phyloP scores from a whole-genome alignment of 2,329 filamentous ascomycete species.

The Penicillium sp. region DNA sequence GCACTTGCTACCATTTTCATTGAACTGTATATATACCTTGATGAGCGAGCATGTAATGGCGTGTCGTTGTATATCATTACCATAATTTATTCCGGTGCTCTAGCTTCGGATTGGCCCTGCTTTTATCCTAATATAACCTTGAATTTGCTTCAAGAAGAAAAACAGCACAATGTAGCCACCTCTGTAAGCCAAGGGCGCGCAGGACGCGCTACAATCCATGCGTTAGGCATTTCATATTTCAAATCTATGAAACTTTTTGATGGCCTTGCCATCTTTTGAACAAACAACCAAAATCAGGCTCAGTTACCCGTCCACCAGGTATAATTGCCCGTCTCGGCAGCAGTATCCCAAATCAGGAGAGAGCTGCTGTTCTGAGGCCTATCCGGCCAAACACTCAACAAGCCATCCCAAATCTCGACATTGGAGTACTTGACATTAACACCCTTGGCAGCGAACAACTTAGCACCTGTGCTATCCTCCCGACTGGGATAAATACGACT shows the following conservation, averaged over 20 bases:
- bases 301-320: constrained; percentile 17
- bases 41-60: constrained; percentile 4
- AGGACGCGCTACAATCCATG: not conserved
- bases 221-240: not conserved
- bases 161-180: not conserved
- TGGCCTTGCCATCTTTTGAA: not conserved
- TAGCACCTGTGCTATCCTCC: constrained; percentile 10
- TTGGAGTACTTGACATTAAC: constrained; percentile 7
- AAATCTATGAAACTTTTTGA: no score
- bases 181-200: not conserved
- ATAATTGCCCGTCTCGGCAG: constrained; percentile 16
- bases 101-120: not conserved
- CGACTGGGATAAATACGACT: constrained; percentile 15
- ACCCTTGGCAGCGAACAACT: constrained; percentile 1
- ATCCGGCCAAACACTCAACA: constrained; percentile 14
- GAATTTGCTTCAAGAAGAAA: no score
- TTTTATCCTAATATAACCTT: not conserved
- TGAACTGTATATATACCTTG: constrained; percentile 23
- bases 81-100: not conserved
- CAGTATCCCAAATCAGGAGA: constrained; percentile 14
- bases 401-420: constrained; percentile 17
- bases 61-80: not conserved
- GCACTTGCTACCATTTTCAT: constrained; percentile 8
- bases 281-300: not conserved
- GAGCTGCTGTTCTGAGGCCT: constrained; percentile 14